A percentile compares a stretch with the other conserved stretches of the same genome.
phyloP scores from a whole-genome alignment of 768 basidiomycete species.

The Strobilomyces dryophilus region DNA sequence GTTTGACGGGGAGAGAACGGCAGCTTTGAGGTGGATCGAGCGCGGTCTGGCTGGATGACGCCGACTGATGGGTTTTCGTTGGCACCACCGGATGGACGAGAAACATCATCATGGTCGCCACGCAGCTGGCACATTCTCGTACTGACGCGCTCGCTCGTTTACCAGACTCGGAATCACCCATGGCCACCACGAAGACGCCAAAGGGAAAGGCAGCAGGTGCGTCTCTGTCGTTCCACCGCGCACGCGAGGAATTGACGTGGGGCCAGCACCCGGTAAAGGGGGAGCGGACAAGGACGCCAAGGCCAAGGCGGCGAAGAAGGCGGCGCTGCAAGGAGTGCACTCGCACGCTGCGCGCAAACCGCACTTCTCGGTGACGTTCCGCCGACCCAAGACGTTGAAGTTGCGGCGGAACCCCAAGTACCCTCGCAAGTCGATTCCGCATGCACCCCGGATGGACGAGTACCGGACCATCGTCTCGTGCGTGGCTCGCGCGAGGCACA shows the following conservation, averaged over 20 bases:
- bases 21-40: slow-evolving; percentile 19
- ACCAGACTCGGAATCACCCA: slow-evolving; percentile 28
- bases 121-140: background rate
- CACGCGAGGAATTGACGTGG: background rate
- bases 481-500: slow-evolving; percentile 7
- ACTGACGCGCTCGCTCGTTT: slow-evolving; percentile 1
- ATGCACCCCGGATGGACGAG: slow-evolving; percentile 94
- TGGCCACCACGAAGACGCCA: slow-evolving; percentile 66
- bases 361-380: slow-evolving; percentile 86
- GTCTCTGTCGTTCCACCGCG: slow-evolving; percentile 25
- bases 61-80: background rate
- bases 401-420: slow-evolving; percentile 85
- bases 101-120: background rate
- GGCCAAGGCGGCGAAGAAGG: slow-evolving; percentile 96
- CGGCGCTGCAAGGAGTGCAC: slow-evolving; percentile 84
- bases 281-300: slow-evolving; percentile 46
- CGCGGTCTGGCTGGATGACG: slow-evolving; percentile 17
- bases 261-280: slow-evolving; percentile 25
- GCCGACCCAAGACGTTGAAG: slow-evolving; percentile 90
- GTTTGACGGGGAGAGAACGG: background rate
- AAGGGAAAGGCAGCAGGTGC: slow-evolving; percentile 58
- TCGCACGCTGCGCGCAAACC: slow-evolving; percentile 75
- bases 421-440: slow-evolving; percentile 91
- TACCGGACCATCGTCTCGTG: slow-evolving; percentile 91
- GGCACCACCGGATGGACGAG: background rate